phyloP scores from a whole-genome alignment of 2,329 filamentous ascomycete species.

The Cordyceps fumosorosea region DNA sequence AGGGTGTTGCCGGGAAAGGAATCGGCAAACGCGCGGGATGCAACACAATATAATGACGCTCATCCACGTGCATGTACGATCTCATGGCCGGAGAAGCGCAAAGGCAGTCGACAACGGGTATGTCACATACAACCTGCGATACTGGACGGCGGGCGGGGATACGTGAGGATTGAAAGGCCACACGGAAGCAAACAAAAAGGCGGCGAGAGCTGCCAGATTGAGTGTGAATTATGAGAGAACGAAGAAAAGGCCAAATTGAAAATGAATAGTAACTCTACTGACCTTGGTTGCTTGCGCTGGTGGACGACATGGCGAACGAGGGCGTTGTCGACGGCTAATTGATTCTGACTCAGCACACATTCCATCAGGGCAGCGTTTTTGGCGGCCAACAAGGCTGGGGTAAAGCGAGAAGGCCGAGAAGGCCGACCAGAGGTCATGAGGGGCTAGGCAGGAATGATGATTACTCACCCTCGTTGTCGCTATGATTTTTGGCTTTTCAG shows the following conservation, averaged over 20 bases:
- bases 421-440: background rate
- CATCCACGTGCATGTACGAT: background rate
- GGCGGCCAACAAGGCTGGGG: background rate
- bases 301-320: constrained; percentile 27
- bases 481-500: background rate
- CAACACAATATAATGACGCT: background rate
- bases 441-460: constrained; percentile 5
- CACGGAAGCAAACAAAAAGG: background rate
- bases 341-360: constrained; percentile 28
- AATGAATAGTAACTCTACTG: constrained; percentile 19
- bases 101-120: background rate
- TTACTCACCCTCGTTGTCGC: background rate
- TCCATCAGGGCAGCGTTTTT: background rate
- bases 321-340: constrained; percentile 22
- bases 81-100: background rate
- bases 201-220: constrained; percentile 6
- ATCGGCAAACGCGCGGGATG: no score
- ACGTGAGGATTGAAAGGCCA: background rate
- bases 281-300: constrained; percentile 28
- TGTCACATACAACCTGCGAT: background rate
- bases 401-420: background rate
- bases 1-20: no score
- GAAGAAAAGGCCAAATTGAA: background rate
- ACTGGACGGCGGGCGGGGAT: background rate
- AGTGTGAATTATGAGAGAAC: background rate